Evolutionary conservation across 257 asterid species (phyloP).

Genomic region (Capsicum baccatum): DNA sequence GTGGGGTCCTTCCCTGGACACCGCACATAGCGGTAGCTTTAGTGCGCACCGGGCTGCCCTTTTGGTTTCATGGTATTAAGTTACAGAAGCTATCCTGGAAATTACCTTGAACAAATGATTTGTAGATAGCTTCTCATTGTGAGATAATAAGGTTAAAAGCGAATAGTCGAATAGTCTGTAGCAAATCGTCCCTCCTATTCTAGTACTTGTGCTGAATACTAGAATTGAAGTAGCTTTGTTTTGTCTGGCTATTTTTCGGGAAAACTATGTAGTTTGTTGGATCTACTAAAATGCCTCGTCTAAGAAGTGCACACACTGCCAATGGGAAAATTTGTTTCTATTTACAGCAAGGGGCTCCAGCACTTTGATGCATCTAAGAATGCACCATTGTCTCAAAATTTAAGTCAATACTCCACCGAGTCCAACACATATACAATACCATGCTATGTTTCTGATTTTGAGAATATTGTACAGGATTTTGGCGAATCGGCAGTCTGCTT

Average conservation of each 20-base stretch:
- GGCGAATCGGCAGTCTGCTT: slow-evolving; percentile 96
- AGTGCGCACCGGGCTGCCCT: too few relatives aligned
- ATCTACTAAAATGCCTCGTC: slow-evolving; percentile 19
- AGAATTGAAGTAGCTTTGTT: background rate
- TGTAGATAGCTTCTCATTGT: background rate
- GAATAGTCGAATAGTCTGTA: background rate
- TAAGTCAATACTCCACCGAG: background rate
- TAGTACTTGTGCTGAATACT: slow-evolving; percentile 1
- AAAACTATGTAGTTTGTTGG: background rate
- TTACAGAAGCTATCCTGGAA: background rate
- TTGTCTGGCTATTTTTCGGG: background rate
- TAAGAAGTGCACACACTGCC: background rate
- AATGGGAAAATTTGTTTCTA: background rate
- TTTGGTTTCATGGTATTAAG: background rate
- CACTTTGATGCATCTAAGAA: too few relatives aligned
- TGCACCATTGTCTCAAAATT: background rate
- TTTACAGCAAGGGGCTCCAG: background rate
- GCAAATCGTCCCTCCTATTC: background rate
- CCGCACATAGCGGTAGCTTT: too few relatives aligned
- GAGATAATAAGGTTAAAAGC: background rate
- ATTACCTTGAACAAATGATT: background rate
- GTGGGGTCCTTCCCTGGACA: too few relatives aligned
- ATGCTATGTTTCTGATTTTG: background rate
- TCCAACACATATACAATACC: background rate
- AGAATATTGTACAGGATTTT: slow-evolving; percentile 63